Percentiles rank a stretch among this genome's conserved stretches.
These are phyloP conservation scores for Letharia lupina DNA, from an alignment of 495 filamentous ascomycete genomes.

Conservation along the genomic window DNA sequence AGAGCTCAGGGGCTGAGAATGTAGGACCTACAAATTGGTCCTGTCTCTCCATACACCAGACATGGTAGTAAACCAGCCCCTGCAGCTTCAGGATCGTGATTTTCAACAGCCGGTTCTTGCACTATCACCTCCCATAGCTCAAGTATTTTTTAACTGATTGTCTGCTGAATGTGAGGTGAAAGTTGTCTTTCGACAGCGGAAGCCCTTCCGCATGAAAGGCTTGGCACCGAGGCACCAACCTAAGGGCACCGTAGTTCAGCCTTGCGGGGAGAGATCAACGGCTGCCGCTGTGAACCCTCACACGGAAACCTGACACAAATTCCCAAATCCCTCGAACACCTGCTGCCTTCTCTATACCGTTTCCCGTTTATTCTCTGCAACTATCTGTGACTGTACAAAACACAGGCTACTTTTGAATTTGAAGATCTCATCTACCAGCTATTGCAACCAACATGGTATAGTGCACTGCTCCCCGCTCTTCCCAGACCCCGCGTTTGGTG, in stretches of 20 bases:
- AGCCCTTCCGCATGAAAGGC: neutral
- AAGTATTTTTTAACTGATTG: neutral
- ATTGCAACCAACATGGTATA: slow-evolving; percentile 12
- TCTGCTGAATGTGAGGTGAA: neutral
- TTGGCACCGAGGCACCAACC: neutral
- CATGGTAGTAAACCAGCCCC: neutral
- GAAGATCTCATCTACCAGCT: too few relatives aligned
- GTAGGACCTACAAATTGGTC: slow-evolving; percentile 70
- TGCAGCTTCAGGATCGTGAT: neutral
- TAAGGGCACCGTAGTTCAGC: slow-evolving; percentile 1
- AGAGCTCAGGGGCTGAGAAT: neutral
- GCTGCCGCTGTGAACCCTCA: slow-evolving; percentile 1
- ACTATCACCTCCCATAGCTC: neutral
- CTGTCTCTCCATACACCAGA: slow-evolving; percentile 91
- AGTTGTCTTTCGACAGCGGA: neutral
- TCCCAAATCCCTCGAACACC: neutral
- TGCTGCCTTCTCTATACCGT: neutral
- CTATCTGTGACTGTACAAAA: neutral
- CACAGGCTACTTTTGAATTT: neutral
- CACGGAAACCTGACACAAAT: neutral
- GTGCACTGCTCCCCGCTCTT: neutral
- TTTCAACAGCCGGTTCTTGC: neutral
- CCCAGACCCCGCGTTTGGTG: slow-evolving; percentile 14
- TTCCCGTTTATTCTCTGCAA: neutral
- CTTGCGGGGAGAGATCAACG: slow-evolving; percentile 6